A percentile compares a stretch with the other conserved stretches of the same genome.
Evolutionary conservation across 768 basidiomycete species (phyloP).

Genomic region (Lentinula detonsa): DNA sequence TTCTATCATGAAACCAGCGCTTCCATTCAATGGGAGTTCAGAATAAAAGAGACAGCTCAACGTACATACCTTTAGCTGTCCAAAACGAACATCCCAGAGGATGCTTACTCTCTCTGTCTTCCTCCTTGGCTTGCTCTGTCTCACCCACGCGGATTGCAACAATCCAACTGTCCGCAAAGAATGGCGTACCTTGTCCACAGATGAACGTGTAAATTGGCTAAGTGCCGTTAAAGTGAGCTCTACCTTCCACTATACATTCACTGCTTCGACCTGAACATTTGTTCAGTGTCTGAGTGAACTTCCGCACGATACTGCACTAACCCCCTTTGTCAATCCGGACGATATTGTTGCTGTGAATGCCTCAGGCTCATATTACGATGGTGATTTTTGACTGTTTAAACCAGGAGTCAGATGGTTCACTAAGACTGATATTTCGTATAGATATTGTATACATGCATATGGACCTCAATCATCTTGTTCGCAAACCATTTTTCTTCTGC

Average conservation of each 20-base stretch:
- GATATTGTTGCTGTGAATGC: conserved; percentile 14
- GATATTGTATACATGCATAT: conserved; percentile 16
- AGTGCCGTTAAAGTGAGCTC: conserved; percentile 10
- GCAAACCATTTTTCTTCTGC: not conserved
- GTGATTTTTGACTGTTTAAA: conserved; percentile 2
- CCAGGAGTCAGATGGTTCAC: not conserved
- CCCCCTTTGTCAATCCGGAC: conserved; percentile 6
- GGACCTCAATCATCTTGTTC: conserved; percentile 7
- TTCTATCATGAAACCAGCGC: no score
- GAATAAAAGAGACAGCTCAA: not conserved
- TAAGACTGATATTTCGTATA: not conserved
- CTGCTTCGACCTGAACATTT: not conserved
- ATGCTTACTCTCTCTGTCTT: conserved; percentile 86
- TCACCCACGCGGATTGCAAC: conserved; percentile 5
- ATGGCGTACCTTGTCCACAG: conserved; percentile 13
- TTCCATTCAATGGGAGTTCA: no score
- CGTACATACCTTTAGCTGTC: not conserved
- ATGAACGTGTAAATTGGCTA: conserved; percentile 13
- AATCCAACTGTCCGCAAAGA: conserved; percentile 14
- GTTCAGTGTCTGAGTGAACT: conserved; percentile 13
- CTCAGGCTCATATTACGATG: conserved; percentile 16
- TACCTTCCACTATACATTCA: not conserved
- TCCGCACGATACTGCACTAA: conserved; percentile 7
- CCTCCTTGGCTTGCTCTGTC: conserved; percentile 57
- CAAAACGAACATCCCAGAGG: not conserved